phyloP scores from a whole-genome alignment of 2,329 filamentous ascomycete genomes.

The Chaetothyriales sp. region DNA sequence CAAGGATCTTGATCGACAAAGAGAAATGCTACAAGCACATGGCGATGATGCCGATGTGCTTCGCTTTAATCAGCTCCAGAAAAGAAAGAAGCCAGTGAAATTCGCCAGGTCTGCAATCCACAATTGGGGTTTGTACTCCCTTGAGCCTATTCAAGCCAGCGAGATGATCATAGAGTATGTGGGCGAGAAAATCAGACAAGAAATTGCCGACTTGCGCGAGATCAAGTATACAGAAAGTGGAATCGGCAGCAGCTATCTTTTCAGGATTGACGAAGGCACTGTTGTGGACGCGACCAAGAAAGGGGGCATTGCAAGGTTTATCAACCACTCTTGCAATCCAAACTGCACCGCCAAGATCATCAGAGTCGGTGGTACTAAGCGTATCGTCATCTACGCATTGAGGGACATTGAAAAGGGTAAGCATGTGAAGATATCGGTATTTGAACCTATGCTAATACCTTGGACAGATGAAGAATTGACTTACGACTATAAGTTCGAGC shows the following conservation, averaged over 20 bases:
- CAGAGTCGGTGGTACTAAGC: constrained; percentile 92
- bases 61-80: constrained; percentile 97
- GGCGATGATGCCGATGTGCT: constrained; percentile 69
- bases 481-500: constrained; percentile 99
- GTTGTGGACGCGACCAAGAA: constrained; percentile 98
- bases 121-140: constrained; percentile 95
- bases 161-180: constrained; percentile 99
- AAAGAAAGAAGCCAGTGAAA: constrained; percentile 96
- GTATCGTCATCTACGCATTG: constrained; percentile 96
- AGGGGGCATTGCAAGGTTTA: constrained; percentile 93
- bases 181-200: constrained; percentile 89
- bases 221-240: constrained; percentile 85
- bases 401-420: constrained; percentile 88
- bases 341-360: constrained; percentile 99
- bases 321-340: constrained; percentile 93
- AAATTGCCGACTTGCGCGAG: constrained; percentile 93
- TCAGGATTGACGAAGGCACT: constrained; percentile 94
- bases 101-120: constrained; percentile 96
- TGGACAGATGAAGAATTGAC: constrained; percentile 85
- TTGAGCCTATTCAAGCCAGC: constrained; percentile 91
- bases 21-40: constrained; percentile 53
- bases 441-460: constrained; percentile 18
- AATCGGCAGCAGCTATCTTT: constrained; percentile 92
- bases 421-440: constrained; percentile 25
- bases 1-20: constrained; percentile 89